Evolutionary conservation across 345 rosid species (phyloP).

Genomic region (Syzygium aromaticum): DNA sequence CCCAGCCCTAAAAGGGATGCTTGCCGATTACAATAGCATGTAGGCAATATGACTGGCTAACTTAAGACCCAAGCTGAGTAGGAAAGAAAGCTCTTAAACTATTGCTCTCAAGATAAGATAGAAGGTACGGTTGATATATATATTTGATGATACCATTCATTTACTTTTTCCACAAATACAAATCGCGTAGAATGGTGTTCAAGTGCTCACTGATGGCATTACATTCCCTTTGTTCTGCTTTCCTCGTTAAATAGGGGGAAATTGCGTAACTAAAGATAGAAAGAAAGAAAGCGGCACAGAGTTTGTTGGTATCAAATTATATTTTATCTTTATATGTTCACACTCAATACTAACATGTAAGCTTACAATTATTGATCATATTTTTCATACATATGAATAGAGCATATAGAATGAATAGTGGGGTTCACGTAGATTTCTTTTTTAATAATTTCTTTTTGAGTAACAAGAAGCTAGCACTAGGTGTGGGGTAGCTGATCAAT

Average conservation of each 20-base stretch:
- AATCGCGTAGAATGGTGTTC: neutral
- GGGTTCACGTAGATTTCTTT: neutral
- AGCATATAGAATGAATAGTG: neutral
- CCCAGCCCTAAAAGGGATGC: neutral
- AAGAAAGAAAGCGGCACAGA: neutral
- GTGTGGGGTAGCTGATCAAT: neutral
- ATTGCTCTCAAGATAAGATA: neutral
- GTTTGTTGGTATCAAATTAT: neutral
- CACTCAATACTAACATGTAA: neutral
- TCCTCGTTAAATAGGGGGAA: neutral
- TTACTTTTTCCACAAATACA: neutral
- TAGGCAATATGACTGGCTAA: accelerated
- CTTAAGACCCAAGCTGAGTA: neutral
- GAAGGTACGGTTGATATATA: neutral
- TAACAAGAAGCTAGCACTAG: neutral
- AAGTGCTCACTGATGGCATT: neutral
- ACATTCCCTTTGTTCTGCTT: neutral
- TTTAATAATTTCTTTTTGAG: neutral
- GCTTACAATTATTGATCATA: neutral
- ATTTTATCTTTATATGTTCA: neutral
- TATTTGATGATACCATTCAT: neutral
- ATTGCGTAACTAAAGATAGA: neutral
- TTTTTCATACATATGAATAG: neutral
- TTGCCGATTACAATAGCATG: neutral
- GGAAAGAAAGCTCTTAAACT: neutral